Conservation (phyloP, 176 grass and related monocot genomes). For the Aegilops longissima region DNA sequence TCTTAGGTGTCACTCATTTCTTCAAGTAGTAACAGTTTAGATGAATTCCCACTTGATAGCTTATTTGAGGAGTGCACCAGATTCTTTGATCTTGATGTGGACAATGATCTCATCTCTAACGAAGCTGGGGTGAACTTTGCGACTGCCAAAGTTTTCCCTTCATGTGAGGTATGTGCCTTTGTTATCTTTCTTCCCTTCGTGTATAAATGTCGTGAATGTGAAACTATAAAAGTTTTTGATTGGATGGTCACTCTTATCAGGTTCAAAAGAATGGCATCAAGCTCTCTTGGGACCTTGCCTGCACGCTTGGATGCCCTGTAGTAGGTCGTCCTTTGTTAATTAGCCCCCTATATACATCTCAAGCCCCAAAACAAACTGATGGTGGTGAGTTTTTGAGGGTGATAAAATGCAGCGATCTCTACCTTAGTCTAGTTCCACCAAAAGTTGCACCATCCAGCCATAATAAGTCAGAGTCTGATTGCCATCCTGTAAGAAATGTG, state of each 20-base stretch:
- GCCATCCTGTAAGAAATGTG: constrained; percentile 22
- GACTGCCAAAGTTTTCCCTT: constrained; percentile 69
- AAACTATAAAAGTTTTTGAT: constrained; percentile 16
- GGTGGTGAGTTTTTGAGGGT: constrained; percentile 31
- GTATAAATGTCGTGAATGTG: constrained; percentile 4
- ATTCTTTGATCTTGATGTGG: constrained; percentile 56
- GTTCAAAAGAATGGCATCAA: constrained; percentile 73
- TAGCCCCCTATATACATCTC: constrained; percentile 47
- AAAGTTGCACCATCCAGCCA: constrained; percentile 32
- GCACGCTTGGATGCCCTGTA: constrained; percentile 58
- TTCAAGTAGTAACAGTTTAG: constrained; percentile 2
- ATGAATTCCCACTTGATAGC: constrained; percentile 45
- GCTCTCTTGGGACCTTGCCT: constrained; percentile 88
- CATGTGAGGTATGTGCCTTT: constrained; percentile 47
- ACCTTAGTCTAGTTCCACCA: constrained; percentile 54
- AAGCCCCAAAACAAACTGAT: constrained; percentile 11
- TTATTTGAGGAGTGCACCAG: constrained; percentile 47
- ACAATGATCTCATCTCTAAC: constrained; percentile 35
- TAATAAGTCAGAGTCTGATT: not conserved
- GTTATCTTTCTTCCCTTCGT: constrained; percentile 1
- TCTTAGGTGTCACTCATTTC: constrained; percentile 64
- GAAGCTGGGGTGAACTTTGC: constrained; percentile 65
- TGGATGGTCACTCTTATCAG: constrained; percentile 37
- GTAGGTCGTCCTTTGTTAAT: constrained; percentile 57
- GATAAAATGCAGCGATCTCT: constrained; percentile 61